Base-by-base conservation (phyloP, 129 eudicot species). In the Deinandra increscens region DNA sequence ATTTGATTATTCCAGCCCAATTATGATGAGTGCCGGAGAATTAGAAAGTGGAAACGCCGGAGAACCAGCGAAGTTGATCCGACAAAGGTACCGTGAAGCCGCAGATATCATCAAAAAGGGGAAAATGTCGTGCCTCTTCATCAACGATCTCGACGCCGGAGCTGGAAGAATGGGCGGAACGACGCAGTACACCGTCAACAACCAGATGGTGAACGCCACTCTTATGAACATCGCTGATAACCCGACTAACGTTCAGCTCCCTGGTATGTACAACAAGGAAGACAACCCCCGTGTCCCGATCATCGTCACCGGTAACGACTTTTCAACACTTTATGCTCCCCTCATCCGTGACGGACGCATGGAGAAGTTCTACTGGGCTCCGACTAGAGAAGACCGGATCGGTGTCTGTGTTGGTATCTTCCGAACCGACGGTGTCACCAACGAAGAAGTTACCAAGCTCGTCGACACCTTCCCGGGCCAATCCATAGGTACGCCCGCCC, bases 1-100 rank as follows among this genome's bases (percentile, higher is more conserved):
- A n/a, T 13, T 62, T 29, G n/a, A 15, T 37, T 15, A 42, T 43
- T 66, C 42, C 84, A 89, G 97, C 80, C 98, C 96, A 13, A 93
- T 93, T 62, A 89, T 93, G 95, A 89, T 93, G 98, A 93, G 98
- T 80, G 97, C 98, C 33, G 98, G 98, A 89, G 99, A 93, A 64
- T 49, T 93, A 60, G 98, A 93, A 78, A 88, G 96, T 63, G 98
- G 98, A 46, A 93, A 87, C 39, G 98, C 96, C 7, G 98, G 98
- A 77, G 98, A 93, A 82, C 98, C 98, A 4, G 96, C 98, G 0
- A 93, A 93, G 79, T 66, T 93, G 43, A 93, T 93, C 78, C 77
- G 98, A 54, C 96, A 93, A 70, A 89, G 98, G 80, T 93, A 93
- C 82, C 85, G 98, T 42, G 98, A 93, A 59, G 98, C 98, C 0